Conservation (phyloP, 306 rosid genomes). For the Citrullus amarus region DNA sequence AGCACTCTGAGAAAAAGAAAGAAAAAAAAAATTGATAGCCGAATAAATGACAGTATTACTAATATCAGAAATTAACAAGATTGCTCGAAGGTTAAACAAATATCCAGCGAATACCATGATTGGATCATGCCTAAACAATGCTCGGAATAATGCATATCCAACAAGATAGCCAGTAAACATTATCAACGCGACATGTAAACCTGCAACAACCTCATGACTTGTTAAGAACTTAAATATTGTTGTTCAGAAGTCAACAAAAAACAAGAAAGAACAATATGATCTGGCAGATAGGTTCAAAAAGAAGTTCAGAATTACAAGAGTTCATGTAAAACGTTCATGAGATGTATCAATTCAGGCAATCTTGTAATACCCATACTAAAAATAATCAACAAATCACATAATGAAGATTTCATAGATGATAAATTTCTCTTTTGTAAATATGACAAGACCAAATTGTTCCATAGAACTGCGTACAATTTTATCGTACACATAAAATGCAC, state of each 20-base stretch:
- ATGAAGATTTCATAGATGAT: background rate
- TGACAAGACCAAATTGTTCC: background rate
- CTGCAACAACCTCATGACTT: slow-evolving; percentile 23
- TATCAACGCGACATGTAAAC: slow-evolving; percentile 61
- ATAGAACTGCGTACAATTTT: background rate
- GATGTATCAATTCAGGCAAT: background rate
- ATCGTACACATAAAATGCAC: background rate
- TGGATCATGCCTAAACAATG: slow-evolving; percentile 61
- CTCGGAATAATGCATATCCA: slow-evolving; percentile 74
- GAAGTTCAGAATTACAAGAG: background rate
- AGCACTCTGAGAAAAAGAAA: slow-evolving; percentile 44
- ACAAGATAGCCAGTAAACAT: slow-evolving; percentile 84
- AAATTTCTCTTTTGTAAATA: background rate
- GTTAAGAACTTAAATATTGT: background rate
- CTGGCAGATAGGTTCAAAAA: background rate
- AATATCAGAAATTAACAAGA: background rate
- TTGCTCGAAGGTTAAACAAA: background rate
- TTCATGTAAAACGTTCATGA: background rate
- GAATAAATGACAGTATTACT: background rate
- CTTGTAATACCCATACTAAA: background rate
- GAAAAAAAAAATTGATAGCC: background rate
- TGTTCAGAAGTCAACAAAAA: background rate
- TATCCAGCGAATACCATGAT: slow-evolving; percentile 41
- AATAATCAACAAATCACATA: background rate
- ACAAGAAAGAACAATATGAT: background rate